Percentiles rank a stretch among this genome's conserved stretches.
Evolutionary conservation across 768 basidiomycete genomes (phyloP).

Genomic region (Kwoniella sp.): DNA sequence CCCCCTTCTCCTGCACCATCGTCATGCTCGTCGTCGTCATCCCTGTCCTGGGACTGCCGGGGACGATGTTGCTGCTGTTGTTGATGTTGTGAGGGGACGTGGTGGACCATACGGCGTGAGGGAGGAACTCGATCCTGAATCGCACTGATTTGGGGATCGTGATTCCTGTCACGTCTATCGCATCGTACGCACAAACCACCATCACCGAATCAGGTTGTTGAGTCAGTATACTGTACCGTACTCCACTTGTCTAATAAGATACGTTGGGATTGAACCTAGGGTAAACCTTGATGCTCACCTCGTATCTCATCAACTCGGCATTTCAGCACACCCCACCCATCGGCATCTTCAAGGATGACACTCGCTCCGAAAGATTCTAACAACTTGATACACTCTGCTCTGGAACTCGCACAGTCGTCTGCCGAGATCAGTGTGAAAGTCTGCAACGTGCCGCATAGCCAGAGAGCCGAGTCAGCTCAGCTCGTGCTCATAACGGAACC

Average conservation of each 20-base stretch:
- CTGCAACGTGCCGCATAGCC: conserved; percentile 17
- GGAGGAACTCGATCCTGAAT: conserved; percentile 78
- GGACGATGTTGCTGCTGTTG: conserved; percentile 10
- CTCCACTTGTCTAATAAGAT: background rate
- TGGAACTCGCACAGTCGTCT: conserved; percentile 62
- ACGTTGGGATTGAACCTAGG: too few species aligned
- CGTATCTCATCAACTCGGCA: conserved; percentile 73
- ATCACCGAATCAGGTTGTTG: background rate
- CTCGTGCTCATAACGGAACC: background rate
- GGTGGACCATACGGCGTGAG: conserved; percentile 32
- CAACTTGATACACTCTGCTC: conserved; percentile 74
- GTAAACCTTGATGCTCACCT: conserved; percentile 59
- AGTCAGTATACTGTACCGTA: background rate
- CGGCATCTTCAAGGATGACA: conserved; percentile 68
- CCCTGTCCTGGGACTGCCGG: conserved; percentile 4
- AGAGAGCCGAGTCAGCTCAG: conserved; percentile 6
- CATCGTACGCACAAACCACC: background rate
- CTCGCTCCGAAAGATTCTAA: conserved; percentile 73
- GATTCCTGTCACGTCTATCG: conserved; percentile 57
- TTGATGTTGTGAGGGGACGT: background rate
- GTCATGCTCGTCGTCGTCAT: conserved; percentile 62
- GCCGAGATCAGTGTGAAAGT: conserved; percentile 57
- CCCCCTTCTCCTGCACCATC: conserved; percentile 82
- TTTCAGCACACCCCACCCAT: conserved; percentile 69
- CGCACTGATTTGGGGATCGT: conserved; percentile 68